phyloP scores from a whole-genome alignment of 352 stramenopile genomes.

The Globisporangium barbulae region DNA sequence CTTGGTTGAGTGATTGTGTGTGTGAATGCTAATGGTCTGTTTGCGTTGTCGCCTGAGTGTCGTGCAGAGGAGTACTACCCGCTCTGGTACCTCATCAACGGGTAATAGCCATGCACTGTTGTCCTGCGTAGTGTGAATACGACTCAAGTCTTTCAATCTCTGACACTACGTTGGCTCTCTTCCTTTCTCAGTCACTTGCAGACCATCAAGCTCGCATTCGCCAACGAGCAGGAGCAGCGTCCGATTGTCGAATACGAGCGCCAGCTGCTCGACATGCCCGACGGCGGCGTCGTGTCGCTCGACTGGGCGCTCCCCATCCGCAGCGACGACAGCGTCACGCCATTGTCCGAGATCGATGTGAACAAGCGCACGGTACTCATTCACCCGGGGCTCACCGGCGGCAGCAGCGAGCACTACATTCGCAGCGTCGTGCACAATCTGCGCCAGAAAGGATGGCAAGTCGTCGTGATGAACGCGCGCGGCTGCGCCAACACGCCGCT shows the following conservation, averaged over 20 bases:
- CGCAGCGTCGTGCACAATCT: slow-evolving; percentile 36
- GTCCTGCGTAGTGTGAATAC: background rate
- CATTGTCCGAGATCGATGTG: slow-evolving; percentile 27
- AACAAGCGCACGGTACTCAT: slow-evolving; percentile 47
- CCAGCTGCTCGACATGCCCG: slow-evolving; percentile 54
- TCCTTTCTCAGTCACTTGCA: slow-evolving; percentile 37
- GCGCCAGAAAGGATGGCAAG: slow-evolving; percentile 31
- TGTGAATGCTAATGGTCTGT: background rate
- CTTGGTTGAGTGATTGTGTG: background rate
- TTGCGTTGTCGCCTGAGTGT: background rate
- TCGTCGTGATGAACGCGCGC: slow-evolving; percentile 44
- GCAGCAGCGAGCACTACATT: slow-evolving; percentile 76
- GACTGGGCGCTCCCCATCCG: slow-evolving; percentile 53
- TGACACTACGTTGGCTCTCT: background rate
- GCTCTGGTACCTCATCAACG: slow-evolving; percentile 59
- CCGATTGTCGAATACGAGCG: slow-evolving; percentile 47
- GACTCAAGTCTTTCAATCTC: background rate
- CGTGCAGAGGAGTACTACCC: slow-evolving; percentile 44
- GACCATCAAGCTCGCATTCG: slow-evolving; percentile 43
- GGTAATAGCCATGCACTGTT: slow-evolving; percentile 12
- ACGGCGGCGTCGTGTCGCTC: slow-evolving; percentile 65
- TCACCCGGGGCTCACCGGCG: slow-evolving; percentile 61
- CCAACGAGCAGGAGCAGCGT: slow-evolving; percentile 26
- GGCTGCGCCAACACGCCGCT: slow-evolving; percentile 38
- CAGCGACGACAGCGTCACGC: slow-evolving; percentile 14